These are phyloP conservation scores for Tolypocladium endophyticum DNA, from an alignment of 2,329 filamentous ascomycete genomes.

Conservation along the genomic window DNA sequence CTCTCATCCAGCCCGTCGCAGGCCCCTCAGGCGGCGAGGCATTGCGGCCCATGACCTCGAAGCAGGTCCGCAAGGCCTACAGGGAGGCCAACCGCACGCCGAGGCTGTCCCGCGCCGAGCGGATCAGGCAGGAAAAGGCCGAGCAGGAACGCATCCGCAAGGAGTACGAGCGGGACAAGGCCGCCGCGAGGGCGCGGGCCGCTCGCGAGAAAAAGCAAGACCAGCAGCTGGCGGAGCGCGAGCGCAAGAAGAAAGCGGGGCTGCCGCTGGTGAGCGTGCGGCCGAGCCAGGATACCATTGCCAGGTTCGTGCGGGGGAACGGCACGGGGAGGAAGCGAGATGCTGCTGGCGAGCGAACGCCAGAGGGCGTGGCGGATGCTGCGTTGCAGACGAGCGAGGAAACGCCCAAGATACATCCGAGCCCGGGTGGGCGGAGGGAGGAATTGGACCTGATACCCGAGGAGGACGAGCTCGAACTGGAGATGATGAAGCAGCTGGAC, in stretches of 20 bases:
- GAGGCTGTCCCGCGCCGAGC: conserved; percentile 29
- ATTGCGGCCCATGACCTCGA: conserved; percentile 26
- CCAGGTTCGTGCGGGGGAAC: conserved; percentile 36
- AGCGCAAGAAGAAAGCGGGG: conserved; percentile 40
- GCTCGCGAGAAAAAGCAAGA: conserved; percentile 45
- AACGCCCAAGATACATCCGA: background rate
- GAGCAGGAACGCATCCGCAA: conserved; percentile 46
- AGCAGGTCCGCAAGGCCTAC: conserved; percentile 28
- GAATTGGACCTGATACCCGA: conserved; percentile 9
- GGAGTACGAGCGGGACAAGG: conserved; percentile 39
- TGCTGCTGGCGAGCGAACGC: background rate
- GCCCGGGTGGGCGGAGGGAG: background rate
- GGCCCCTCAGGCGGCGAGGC: background rate
- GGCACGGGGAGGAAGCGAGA: conserved; percentile 19
- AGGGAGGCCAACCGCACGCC: conserved; percentile 21
- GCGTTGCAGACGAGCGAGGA: background rate
- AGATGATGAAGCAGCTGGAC: conserved; percentile 8
- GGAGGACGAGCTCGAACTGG: conserved; percentile 14
- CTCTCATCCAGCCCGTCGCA: conserved; percentile 25
- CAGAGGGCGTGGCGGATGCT: background rate
- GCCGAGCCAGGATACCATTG: conserved; percentile 48
- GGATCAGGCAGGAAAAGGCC: conserved; percentile 25
- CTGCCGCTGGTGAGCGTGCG: conserved; percentile 42
- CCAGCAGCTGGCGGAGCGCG: conserved; percentile 37
- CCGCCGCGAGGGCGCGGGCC: conserved; percentile 34